These are phyloP conservation scores for Cladophialophora yegresii DNA, from an alignment of 2,329 filamentous ascomycete species.

Conservation along the genomic window DNA sequence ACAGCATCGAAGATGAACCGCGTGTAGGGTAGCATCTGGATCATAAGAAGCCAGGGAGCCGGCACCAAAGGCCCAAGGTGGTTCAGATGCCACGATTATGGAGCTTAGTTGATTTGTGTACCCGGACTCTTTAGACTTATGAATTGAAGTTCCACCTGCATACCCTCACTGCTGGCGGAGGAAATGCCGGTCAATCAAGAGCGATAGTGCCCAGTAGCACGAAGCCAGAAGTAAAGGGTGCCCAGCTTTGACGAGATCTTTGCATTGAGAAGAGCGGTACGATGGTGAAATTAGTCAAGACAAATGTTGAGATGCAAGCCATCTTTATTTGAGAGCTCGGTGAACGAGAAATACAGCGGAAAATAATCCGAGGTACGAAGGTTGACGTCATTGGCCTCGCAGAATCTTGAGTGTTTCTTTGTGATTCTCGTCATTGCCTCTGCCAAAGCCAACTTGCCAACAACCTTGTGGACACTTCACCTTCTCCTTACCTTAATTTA, in stretches of 20 bases:
- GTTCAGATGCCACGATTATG: not conserved
- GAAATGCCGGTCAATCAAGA: not conserved
- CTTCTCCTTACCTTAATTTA: not conserved
- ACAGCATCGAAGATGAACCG: not conserved
- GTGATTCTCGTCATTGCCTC: slow-evolving; percentile 7
- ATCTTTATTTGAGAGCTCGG: not conserved
- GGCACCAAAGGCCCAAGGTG: no score
- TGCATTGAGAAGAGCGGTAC: not conserved
- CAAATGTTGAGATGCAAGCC: not conserved
- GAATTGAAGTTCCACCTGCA: not conserved
- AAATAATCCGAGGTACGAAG: not conserved
- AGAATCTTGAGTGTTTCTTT: not conserved
- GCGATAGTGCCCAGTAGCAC: not conserved
- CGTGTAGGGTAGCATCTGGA: not conserved
- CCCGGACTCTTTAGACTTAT: not conserved
- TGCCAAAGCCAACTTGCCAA: slow-evolving; percentile 1
- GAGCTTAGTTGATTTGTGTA: not conserved
- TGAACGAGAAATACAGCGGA: not conserved
- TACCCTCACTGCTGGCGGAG: not conserved
- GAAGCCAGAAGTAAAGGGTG: not conserved
- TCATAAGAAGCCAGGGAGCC: not conserved
- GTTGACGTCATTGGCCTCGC: not conserved
- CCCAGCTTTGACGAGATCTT: not conserved
- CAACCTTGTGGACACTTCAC: slow-evolving; percentile 10
- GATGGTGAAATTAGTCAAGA: not conserved